These are phyloP conservation scores for Blumeria hordei DNA, from an alignment of 2,329 filamentous ascomycete genomes.

Conservation along the genomic window DNA sequence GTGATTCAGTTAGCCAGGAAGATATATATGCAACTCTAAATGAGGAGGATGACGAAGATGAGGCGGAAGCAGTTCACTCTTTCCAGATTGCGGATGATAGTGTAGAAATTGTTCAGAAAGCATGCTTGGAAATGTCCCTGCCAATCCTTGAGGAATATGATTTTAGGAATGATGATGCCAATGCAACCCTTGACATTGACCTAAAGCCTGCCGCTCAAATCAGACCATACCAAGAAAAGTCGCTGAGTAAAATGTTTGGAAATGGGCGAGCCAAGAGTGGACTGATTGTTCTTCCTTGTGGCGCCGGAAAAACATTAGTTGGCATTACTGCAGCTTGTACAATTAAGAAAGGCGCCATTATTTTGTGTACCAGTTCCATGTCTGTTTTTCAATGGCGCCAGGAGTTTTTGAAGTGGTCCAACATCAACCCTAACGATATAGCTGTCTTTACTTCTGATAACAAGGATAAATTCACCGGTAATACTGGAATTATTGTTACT, in stretches of 20 bases:
- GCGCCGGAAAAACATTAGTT: constrained; percentile 88
- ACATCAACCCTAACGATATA: constrained; percentile 81
- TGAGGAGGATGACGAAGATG: constrained; percentile 61
- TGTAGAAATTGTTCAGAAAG: constrained; percentile 71
- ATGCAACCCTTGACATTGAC: constrained; percentile 83
- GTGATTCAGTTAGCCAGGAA: constrained; percentile 30
- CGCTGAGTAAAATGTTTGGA: constrained; percentile 96
- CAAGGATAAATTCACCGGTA: constrained; percentile 65
- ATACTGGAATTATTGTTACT: constrained; percentile 87
- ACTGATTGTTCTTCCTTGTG: constrained; percentile 89
- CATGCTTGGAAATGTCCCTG: constrained; percentile 64
- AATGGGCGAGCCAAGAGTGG: constrained; percentile 93
- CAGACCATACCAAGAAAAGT: constrained; percentile 88
- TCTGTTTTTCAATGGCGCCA: constrained; percentile 91
- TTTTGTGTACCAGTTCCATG: constrained; percentile 93
- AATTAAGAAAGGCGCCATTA: constrained; percentile 87
- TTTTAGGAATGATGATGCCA: constrained; percentile 73
- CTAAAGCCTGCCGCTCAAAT: constrained; percentile 75
- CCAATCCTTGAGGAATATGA: constrained; percentile 94
- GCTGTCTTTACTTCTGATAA: constrained; percentile 86
- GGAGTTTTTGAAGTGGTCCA: constrained; percentile 98
- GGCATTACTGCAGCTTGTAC: constrained; percentile 97
- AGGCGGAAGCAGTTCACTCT: constrained; percentile 68
- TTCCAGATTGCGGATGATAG: constrained; percentile 71
- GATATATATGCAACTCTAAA: constrained; percentile 51